Evolutionary conservation across 495 filamentous ascomycete species (phyloP).

Genomic region (Pyrenula massariospora): DNA sequence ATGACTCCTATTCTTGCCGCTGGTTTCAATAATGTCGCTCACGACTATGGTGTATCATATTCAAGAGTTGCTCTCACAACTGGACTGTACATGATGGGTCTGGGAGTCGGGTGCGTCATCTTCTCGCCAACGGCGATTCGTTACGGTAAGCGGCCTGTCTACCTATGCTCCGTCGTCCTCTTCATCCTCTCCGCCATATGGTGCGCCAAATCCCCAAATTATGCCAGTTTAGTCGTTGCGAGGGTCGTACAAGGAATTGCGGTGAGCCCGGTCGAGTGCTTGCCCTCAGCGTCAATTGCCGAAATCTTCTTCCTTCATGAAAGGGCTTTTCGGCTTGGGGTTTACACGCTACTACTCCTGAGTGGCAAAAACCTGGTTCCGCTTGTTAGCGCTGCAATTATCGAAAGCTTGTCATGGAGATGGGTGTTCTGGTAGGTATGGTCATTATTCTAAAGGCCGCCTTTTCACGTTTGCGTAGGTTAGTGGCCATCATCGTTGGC

Average conservation of each 20-base stretch:
- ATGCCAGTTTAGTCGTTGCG: slow-evolving; percentile 67
- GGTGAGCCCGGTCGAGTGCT: slow-evolving; percentile 83
- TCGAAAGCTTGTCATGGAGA: slow-evolving; percentile 67
- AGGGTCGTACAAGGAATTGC: slow-evolving; percentile 80
- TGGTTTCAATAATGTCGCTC: slow-evolving; percentile 73
- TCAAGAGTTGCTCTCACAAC: slow-evolving; percentile 79
- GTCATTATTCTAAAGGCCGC: not conserved
- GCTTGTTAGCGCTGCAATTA: slow-evolving; percentile 77
- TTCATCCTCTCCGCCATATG: slow-evolving; percentile 72
- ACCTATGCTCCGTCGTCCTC: slow-evolving; percentile 63
- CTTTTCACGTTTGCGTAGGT: slow-evolving; percentile 29
- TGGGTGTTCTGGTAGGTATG: slow-evolving; percentile 77
- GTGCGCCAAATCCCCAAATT: slow-evolving; percentile 77
- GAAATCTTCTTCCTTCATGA: slow-evolving; percentile 97
- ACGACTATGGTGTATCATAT: slow-evolving; percentile 56
- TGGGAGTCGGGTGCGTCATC: slow-evolving; percentile 74
- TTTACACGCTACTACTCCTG: slow-evolving; percentile 82
- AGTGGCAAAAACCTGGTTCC: slow-evolving; percentile 91
- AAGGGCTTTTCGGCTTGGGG: slow-evolving; percentile 86
- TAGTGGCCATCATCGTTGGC: slow-evolving; percentile 76
- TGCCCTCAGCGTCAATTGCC: slow-evolving; percentile 88
- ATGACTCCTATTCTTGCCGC: slow-evolving; percentile 88
- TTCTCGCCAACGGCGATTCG: slow-evolving; percentile 86
- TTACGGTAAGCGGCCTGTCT: slow-evolving; percentile 84
- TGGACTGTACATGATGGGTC: slow-evolving; percentile 89